Evolutionary conservation across 1,284 basidiomycete species (phyloP), one percentile per base, ranked within the genome.

Genomic region (Polyporus tsugae): DNA sequence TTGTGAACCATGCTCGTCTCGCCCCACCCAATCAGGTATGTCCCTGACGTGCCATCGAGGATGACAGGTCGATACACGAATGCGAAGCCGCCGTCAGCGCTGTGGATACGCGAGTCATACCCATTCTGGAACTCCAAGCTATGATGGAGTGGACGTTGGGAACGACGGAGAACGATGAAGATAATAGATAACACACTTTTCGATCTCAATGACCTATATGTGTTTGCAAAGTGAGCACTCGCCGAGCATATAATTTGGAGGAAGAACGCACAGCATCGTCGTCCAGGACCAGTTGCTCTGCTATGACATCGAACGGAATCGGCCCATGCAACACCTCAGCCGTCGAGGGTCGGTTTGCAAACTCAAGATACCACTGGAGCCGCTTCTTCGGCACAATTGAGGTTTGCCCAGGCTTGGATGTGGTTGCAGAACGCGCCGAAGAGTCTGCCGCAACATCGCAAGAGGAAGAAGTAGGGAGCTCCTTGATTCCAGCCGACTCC

Each of bases 61-160:
- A 86, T 79, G 46, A 88, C 78, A 0, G 89, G 89, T 66, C 87
- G 83, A 61, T 84, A 82, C 9, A 88, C 58, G 69, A 89, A 90
- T 0, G 82, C 85, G 66, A 84, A 73, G 35, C 84, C 72, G 1
- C 64, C 62, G 39, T 76, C 70, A 29, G 38, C 15, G 13, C 82
- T 79, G 55, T 81, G 78, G 6, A 87, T 61, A 11, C 82, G 81
- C 41, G 83, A 75, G 60, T 81, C 78, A n/a, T 81, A 75, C 5
- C 81, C 79, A 11, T 74, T 65, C 59, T 73, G 74, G 7, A 71
- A 72, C 53, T 77, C 70, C 52, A 84, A 76, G 55, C 84, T 86
- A 64, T 9, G 2, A 36, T 7, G 9, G 49, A 10, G 19, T 15
- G 60, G 38, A 64, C 22, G 25, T 13, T 19, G n/a, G 5, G 25